Evolutionary conservation across 768 basidiomycete species (phyloP), one percentile per base, ranked within the genome.

Genomic region (Cystoderma amianthinum): DNA sequence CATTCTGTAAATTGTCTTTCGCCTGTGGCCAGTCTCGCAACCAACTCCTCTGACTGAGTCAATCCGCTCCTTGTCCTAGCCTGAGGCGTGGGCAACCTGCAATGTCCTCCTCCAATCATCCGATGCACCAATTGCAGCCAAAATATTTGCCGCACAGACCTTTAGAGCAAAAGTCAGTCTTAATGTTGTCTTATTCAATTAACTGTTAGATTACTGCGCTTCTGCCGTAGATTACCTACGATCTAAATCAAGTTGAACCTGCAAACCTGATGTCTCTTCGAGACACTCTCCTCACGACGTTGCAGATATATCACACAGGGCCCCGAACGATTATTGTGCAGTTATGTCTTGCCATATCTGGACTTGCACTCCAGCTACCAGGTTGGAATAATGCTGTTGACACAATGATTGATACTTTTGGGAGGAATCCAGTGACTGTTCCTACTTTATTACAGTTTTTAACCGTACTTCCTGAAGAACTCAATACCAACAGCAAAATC

Each of bases 91-190:
- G 96, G 76, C 82, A 51, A 89, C 88, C 39, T 96, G 92, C 64
- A 94, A 95, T 66, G 72, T 85, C 62, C 79, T 99, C 52, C 78
- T 99, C 49, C 78, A 84, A 48, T 80, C 82, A 4, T 76, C 82
- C 34, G 85, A 91, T 51, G 80, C 79, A 2, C 86, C 90, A 2
- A 58, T 69, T 22, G 75, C 89, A 40, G 89, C 90, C 28, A 89
- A 91, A 59, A 64, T 96, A 39, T 97, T 99, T 55, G 94, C 93
- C 6, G 93, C 95, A 1, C 96, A 99, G 63, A 98, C 96, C 0
- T 89, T 99, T 59, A 74, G 94, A 58, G 73, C 86, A 37, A 99
- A 99, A 75, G 96, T 90, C 46, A 49, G 82, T 65, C 33, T 38
- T 42, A 22, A n/a, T 21, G 18, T 35, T 34, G 28, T 16, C 6